Evolutionary conservation across 1,139 yeast genomes (phyloP).

Genomic region (Magnusiomyces suaveolens): DNA sequence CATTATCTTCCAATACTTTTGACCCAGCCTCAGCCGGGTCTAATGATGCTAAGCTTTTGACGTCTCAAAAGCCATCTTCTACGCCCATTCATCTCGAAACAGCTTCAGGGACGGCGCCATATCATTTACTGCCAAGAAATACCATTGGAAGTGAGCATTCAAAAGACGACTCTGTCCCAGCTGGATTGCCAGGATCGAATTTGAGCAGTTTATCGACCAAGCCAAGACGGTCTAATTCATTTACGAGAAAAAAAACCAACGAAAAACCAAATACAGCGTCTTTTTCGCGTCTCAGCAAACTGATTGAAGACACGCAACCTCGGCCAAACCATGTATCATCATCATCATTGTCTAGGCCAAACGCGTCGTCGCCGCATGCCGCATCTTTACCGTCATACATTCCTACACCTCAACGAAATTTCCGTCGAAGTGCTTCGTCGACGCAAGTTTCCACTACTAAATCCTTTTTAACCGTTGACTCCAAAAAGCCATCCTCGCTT

Average conservation of each 20-base stretch:
- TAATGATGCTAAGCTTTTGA: not conserved
- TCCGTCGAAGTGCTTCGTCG: not conserved
- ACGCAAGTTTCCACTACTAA: not conserved
- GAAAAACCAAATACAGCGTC: not conserved
- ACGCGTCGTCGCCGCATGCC: not conserved
- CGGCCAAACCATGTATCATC: not conserved
- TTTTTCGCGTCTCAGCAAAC: not conserved
- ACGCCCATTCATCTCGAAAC: not conserved
- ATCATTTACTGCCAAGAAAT: no score
- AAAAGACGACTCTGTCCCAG: not conserved
- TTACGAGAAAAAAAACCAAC: not conserved
- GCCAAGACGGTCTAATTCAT: not conserved
- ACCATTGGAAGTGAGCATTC: no score
- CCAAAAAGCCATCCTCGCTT: not conserved
- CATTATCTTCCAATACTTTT: not conserved
- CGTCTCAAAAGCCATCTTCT: not conserved
- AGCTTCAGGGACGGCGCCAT: not conserved
- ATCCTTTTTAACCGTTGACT: not conserved
- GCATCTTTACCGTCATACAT: not conserved
- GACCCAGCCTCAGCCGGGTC: not conserved
- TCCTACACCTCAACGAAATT: not conserved
- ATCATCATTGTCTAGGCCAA: not conserved
- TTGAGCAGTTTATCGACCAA: not conserved
- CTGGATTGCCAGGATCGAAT: not conserved
- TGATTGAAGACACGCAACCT: not conserved